Percentiles rank a stretch among this genome's conserved stretches.
Conservation (phyloP, 2,329 filamentous ascomycete genomes). For the Westerdykella sp. region DNA sequence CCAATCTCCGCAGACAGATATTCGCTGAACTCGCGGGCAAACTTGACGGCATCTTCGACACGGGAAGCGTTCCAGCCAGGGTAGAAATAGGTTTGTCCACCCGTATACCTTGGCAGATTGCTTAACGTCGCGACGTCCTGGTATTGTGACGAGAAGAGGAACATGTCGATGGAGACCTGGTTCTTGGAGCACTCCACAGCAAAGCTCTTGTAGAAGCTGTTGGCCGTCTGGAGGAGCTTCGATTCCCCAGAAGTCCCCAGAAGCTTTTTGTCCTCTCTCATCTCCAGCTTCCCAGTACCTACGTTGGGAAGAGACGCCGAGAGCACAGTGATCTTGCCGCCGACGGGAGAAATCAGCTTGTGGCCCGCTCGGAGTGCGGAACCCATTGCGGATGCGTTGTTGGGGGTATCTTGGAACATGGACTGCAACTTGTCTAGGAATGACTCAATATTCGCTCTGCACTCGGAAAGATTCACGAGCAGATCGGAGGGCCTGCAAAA, state of each 20-base stretch:
- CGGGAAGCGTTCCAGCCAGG: constrained; percentile 94
- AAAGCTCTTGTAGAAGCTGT: constrained; percentile 98
- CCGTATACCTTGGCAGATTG: constrained; percentile 92
- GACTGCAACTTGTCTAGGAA: constrained; percentile 86
- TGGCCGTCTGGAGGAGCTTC: constrained; percentile 78
- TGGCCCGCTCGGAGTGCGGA: constrained; percentile 88
- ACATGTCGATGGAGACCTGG: constrained; percentile 98
- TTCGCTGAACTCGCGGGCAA: constrained; percentile 93
- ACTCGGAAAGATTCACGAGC: constrained; percentile 81
- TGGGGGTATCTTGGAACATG: constrained; percentile 96
- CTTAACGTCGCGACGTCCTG: constrained; percentile 95
- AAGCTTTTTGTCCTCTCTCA: constrained; percentile 94
- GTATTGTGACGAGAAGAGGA: constrained; percentile 54
- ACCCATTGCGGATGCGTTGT: constrained; percentile 86
- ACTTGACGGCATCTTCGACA: constrained; percentile 94
- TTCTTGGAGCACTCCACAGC: constrained; percentile 98
- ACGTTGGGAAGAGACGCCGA: constrained; percentile 86
- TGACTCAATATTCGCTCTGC: constrained; percentile 80
- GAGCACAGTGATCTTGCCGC: constrained; percentile 89
- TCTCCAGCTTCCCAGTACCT: constrained; percentile 81
- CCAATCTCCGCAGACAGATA: constrained; percentile 96
- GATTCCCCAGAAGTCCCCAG: constrained; percentile 91
- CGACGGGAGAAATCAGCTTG: constrained; percentile 89
- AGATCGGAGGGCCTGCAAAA: constrained; percentile 64
- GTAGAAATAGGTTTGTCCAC: constrained; percentile 97